Percentiles rank a stretch among this genome's conserved stretches.
phyloP scores from a whole-genome alignment of 1,284 basidiomycete genomes.

The Cryptococcus sp. region DNA sequence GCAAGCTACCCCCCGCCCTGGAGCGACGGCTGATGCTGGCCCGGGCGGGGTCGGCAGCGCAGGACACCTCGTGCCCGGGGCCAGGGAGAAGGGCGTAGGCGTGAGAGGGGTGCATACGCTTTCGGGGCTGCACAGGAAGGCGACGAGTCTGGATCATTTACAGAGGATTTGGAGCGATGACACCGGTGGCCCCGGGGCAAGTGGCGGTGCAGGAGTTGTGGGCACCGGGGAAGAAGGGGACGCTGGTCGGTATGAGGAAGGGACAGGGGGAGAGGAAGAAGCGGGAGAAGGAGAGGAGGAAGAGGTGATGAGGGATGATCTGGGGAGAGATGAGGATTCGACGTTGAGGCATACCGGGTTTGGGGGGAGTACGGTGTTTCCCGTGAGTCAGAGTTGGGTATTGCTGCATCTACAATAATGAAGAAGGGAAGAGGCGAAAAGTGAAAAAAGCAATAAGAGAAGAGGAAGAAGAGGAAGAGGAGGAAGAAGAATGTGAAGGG shows the following conservation, averaged over 20 bases:
- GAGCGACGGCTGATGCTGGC: background rate
- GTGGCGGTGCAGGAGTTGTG: constrained; percentile 13
- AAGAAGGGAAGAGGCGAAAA: too few species aligned
- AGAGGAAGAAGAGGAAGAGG: too few species aligned
- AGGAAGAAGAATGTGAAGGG: too few species aligned
- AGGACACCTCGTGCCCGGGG: too few species aligned
- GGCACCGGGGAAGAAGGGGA: constrained; percentile 15
- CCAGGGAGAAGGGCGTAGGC: constrained; percentile 30
- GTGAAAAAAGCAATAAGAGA: too few species aligned
- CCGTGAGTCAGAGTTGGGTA: constrained; percentile 11
- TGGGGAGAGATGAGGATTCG: constrained; percentile 40
- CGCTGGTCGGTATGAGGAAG: constrained; percentile 5
- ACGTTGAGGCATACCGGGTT: constrained; percentile 48
- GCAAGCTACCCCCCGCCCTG: constrained; percentile 22
- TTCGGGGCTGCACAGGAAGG: constrained; percentile 53
- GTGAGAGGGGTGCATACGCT: constrained; percentile 49
- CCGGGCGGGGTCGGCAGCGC: too few species aligned
- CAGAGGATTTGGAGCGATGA: constrained; percentile 36
- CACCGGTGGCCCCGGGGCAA: constrained; percentile 17
- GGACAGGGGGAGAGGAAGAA: constrained; percentile 35
- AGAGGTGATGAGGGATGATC: constrained; percentile 36
- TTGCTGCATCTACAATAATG: background rate
- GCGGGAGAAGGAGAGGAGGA: constrained; percentile 34
- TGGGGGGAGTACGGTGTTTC: constrained; percentile 6
- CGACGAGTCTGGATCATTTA: constrained; percentile 49